These are phyloP conservation scores for Erythrobasidium hasegawianum DNA, from an alignment of 1,284 basidiomycete species.

Conservation along the genomic window DNA sequence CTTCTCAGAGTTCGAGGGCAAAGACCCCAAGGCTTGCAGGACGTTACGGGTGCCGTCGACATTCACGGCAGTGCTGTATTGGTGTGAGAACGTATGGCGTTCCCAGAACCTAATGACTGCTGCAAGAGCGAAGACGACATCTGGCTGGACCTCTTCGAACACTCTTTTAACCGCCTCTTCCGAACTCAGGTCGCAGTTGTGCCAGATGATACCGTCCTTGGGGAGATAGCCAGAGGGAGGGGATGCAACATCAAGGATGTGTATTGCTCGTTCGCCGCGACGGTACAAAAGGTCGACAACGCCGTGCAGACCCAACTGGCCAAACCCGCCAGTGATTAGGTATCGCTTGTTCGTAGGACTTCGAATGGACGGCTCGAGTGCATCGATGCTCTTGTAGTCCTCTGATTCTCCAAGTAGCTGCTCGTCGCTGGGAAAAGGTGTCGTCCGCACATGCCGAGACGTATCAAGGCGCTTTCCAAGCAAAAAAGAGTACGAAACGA, in stretches of 20 bases:
- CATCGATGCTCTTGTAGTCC: constrained; percentile 19
- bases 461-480: constrained; percentile 11
- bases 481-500: constrained; percentile 1
- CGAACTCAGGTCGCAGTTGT: constrained; percentile 21
- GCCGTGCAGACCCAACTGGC: constrained; percentile 12
- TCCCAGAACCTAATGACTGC: constrained; percentile 32
- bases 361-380: constrained; percentile 11
- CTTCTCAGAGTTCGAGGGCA: neutral
- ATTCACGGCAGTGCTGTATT: constrained; percentile 19
- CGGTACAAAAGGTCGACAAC: constrained; percentile 23
- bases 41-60: constrained; percentile 20
- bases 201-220: constrained; percentile 10
- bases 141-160: constrained; percentile 17
- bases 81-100: constrained; percentile 8
- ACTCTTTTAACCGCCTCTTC: neutral
- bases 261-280: constrained; percentile 28
- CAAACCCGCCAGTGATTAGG: constrained; percentile 22
- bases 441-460: constrained; percentile 12
- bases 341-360: constrained; percentile 17
- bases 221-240: neutral
- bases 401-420: constrained; percentile 7
- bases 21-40: constrained; percentile 1
- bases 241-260: constrained; percentile 15
- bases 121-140: constrained; percentile 26
- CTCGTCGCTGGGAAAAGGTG: constrained; percentile 15